Evolutionary conservation across 352 stramenopile species (phyloP).

Genomic region (Thalassiosira hispida): DNA sequence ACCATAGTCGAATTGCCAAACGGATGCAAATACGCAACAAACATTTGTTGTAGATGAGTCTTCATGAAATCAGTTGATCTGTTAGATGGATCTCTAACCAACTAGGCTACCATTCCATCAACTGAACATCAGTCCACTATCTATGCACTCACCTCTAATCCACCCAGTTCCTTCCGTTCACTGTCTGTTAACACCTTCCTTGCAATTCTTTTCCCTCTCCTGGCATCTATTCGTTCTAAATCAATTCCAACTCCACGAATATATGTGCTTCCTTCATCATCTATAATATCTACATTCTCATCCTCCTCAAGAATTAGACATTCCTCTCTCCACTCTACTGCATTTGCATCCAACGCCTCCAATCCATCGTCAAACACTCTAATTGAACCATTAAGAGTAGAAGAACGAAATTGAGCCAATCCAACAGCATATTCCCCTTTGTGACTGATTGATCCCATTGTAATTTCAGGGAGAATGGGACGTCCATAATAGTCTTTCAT

Average conservation of each 20-base stretch:
- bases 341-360: slow-evolving; percentile 18
- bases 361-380: slow-evolving; percentile 1
- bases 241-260: slow-evolving; percentile 73
- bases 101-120: no score
- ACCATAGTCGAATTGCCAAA: slow-evolving; percentile 10
- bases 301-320: slow-evolving; percentile 61
- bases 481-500: slow-evolving; percentile 74
- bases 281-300: slow-evolving; percentile 13
- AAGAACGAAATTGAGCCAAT: slow-evolving; percentile 52
- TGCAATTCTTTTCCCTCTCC: slow-evolving; percentile 59
- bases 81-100: background rate
- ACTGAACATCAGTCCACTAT: background rate
- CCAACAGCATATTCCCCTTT: slow-evolving; percentile 64
- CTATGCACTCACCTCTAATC: slow-evolving; percentile 53
- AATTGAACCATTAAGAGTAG: slow-evolving; percentile 18
- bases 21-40: background rate
- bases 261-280: background rate
- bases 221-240: slow-evolving; percentile 64
- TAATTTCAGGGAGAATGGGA: slow-evolving; percentile 62
- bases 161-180: slow-evolving; percentile 65
- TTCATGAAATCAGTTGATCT: no score
- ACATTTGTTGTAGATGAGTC: background rate
- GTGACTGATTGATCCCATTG: slow-evolving; percentile 79
- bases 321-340: slow-evolving; percentile 50
- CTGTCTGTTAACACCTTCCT: slow-evolving; percentile 69